Conservation (phyloP, 2,329 filamentous ascomycete species). For the Ophiocordyceps australis region DNA sequence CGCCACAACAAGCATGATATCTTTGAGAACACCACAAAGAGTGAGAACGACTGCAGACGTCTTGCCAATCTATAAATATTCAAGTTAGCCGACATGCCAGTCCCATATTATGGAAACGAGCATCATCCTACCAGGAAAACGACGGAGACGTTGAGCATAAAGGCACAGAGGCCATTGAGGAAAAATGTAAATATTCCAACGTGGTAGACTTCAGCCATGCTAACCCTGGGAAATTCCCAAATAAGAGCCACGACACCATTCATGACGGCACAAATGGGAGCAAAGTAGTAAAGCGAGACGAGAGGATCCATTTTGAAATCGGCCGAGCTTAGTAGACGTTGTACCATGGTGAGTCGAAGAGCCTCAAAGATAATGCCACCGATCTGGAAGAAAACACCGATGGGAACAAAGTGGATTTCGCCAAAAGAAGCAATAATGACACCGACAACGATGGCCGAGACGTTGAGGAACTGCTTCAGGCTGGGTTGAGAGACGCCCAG, state of each 20-base stretch:
- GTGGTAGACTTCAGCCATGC: constrained; percentile 50
- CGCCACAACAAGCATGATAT: constrained; percentile 63
- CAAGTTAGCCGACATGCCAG: no score
- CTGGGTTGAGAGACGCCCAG: constrained; percentile 74
- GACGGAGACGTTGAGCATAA: constrained; percentile 69
- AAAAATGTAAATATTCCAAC: constrained; percentile 59
- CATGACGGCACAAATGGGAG: constrained; percentile 67
- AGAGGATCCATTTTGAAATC: constrained; percentile 89
- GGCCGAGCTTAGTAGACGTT: constrained; percentile 61
- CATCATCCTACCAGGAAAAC: constrained; percentile 54
- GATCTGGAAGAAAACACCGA: constrained; percentile 64
- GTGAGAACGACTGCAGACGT: constrained; percentile 75
- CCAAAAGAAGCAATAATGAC: constrained; percentile 88
- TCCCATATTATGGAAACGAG: no score
- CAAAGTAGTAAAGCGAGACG: constrained; percentile 81
- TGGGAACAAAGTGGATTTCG: constrained; percentile 81
- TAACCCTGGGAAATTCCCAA: constrained; percentile 54
- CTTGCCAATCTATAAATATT: constrained; percentile 69
- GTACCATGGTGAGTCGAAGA: constrained; percentile 67
- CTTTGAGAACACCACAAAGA: constrained; percentile 75
- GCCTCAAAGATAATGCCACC: constrained; percentile 69
- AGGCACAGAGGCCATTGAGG: constrained; percentile 60
- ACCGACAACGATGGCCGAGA: constrained; percentile 86
- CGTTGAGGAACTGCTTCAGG: constrained; percentile 76
- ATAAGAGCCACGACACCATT: constrained; percentile 57